Conservation (phyloP, 208 protist species). For the Leishmania braziliensis region DNA sequence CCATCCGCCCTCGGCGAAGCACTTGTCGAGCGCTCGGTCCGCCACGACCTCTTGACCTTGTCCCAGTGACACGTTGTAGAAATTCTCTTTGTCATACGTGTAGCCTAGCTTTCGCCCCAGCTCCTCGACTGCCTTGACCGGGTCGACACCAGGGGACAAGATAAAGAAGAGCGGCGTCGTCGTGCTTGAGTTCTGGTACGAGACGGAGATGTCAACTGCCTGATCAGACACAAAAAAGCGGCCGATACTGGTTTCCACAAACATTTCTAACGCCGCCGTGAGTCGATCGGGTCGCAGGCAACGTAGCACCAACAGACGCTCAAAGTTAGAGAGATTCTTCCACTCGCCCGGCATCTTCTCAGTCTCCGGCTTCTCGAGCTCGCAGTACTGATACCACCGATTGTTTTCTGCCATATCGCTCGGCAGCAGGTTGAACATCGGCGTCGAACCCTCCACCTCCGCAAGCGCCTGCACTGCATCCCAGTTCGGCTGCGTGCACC, state of each 20-base stretch:
- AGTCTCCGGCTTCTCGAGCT: slow-evolving; percentile 91
- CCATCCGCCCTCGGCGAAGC: slow-evolving; percentile 95
- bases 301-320: slow-evolving; percentile 96
- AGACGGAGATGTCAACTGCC: slow-evolving; percentile 93
- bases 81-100: slow-evolving; percentile 94
- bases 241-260: slow-evolving; percentile 94
- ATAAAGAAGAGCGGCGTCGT: slow-evolving; percentile 99
- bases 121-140: slow-evolving; percentile 94
- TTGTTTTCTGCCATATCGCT: slow-evolving; percentile 93
- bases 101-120: slow-evolving; percentile 95
- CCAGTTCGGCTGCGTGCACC: slow-evolving; percentile 93
- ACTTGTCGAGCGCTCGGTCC: slow-evolving; percentile 94
- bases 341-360: slow-evolving; percentile 94
- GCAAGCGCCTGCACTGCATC: slow-evolving; percentile 90
- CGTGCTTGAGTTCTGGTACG: slow-evolving; percentile 94
- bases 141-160: slow-evolving; percentile 98
- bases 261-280: slow-evolving; percentile 93
- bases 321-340: slow-evolving; percentile 96
- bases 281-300: slow-evolving; percentile 97
- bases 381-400: slow-evolving; percentile 92
- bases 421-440: slow-evolving; percentile 87
- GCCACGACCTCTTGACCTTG: slow-evolving; percentile 98
- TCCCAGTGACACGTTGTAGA: slow-evolving; percentile 97
- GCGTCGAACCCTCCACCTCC: slow-evolving; percentile 89
- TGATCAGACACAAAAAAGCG: slow-evolving; percentile 95